These are phyloP conservation scores for Penicillium sp. DNA, from an alignment of 2,329 filamentous ascomycete genomes.

Conservation along the genomic window DNA sequence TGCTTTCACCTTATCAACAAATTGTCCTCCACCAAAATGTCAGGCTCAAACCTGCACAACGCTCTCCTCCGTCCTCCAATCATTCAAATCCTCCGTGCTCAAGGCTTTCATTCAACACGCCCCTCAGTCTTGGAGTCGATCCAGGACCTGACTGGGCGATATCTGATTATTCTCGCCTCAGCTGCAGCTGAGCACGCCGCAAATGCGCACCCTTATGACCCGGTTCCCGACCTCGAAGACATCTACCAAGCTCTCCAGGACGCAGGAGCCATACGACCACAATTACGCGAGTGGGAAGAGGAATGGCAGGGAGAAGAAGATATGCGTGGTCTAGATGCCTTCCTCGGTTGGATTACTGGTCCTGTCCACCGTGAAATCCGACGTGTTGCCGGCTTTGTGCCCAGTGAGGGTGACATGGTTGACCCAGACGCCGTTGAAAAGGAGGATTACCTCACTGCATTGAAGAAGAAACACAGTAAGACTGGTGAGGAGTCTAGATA, in stretches of 20 bases:
- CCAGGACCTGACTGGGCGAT: constrained; percentile 81
- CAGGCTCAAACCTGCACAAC: constrained; percentile 59
- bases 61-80: constrained; percentile 81
- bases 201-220: constrained; percentile 63
- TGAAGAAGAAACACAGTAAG: constrained; percentile 92
- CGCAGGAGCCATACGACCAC: constrained; percentile 69
- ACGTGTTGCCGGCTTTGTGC: constrained; percentile 72
- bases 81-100: constrained; percentile 85
- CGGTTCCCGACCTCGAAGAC: constrained; percentile 67
- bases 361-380: constrained; percentile 74
- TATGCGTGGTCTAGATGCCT: constrained; percentile 70
- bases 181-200: constrained; percentile 68
- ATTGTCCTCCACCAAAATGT: constrained; percentile 31
- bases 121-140: constrained; percentile 81
- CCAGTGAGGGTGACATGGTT: constrained; percentile 51
- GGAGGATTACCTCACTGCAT: constrained; percentile 68
- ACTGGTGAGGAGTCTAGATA: constrained; percentile 83
- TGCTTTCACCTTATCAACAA: background rate
- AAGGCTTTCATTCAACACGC: constrained; percentile 80
- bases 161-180: constrained; percentile 71
- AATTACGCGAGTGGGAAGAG: constrained; percentile 66
- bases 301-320: constrained; percentile 71
- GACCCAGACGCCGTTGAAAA: constrained; percentile 54
- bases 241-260: constrained; percentile 83
- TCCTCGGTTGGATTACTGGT: constrained; percentile 75